Conservation (phyloP, 331 rosid genomes). For the Pyrus hybrid region DNA sequence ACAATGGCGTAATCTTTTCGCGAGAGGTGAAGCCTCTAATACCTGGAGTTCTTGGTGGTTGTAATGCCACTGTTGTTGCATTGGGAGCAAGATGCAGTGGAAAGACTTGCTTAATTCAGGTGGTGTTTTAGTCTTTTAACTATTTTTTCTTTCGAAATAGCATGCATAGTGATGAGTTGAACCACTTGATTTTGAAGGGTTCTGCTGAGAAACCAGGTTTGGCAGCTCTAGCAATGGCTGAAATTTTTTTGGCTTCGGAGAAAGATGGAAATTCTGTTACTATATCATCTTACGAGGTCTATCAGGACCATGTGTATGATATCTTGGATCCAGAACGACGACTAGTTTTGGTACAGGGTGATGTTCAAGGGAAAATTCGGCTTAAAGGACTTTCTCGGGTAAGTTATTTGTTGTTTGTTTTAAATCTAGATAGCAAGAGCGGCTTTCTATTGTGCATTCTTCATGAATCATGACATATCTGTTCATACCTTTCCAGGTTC, state of each 20-base stretch:
- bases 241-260: constrained; percentile 49
- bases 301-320: constrained; percentile 70
- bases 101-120: constrained; percentile 74
- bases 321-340: constrained; percentile 50
- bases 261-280: constrained; percentile 37
- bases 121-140: constrained; percentile 1
- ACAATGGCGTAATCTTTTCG: constrained; percentile 39
- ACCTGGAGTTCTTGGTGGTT: constrained; percentile 58
- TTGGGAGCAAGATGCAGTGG: constrained; percentile 88
- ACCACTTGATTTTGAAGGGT: constrained; percentile 49
- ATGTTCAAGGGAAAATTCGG: constrained; percentile 54
- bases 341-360: constrained; percentile 55
- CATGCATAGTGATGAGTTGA: background rate
- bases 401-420: constrained; percentile 11
- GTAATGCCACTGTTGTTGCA: constrained; percentile 62
- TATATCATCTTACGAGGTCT: constrained; percentile 71
- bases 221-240: constrained; percentile 55
- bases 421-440: background rate
- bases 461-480: background rate
- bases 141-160: too few relatives aligned
- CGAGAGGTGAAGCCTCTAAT: constrained; percentile 69
- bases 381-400: constrained; percentile 79
- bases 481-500: constrained; percentile 40
- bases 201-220: constrained; percentile 61
- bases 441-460: background rate